Percentiles rank a stretch among this genome's conserved stretches.
phyloP scores from a whole-genome alignment of 768 basidiomycete species.

The Hebeloma cylindrosporum region DNA sequence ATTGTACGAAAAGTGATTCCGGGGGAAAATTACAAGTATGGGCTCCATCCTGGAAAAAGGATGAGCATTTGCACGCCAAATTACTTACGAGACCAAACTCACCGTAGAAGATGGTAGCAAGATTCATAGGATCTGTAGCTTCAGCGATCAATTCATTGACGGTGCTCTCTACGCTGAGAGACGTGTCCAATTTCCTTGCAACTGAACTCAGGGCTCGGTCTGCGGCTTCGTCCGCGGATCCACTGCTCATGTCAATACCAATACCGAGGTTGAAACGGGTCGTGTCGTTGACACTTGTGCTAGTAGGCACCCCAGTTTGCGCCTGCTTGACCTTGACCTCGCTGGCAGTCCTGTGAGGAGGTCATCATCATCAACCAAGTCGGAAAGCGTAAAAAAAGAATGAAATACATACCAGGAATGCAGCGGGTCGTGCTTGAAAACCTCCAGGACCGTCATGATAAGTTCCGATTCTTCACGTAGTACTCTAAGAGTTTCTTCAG shows the following conservation, averaged over 20 bases:
- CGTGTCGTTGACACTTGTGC: constrained; percentile 22
- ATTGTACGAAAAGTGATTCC: neutral
- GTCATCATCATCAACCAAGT: constrained; percentile 2
- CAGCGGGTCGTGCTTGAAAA: constrained; percentile 95
- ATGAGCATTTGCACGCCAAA: neutral
- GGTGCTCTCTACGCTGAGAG: constrained; percentile 87
- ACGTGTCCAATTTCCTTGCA: constrained; percentile 76
- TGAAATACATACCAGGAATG: constrained; percentile 72
- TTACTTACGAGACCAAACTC: neutral
- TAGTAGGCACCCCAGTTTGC: constrained; percentile 42
- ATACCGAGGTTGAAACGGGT: constrained; percentile 40
- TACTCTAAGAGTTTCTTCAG: constrained; percentile 93
- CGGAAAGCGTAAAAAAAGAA: neutral
- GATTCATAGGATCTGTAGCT: constrained; percentile 74
- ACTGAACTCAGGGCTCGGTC: constrained; percentile 86
- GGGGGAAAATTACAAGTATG: constrained; percentile 5
- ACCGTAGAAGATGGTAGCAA: constrained; percentile 78
- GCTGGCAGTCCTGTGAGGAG: constrained; percentile 64
- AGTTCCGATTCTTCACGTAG: constrained; percentile 81
- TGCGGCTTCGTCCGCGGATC: constrained; percentile 79
- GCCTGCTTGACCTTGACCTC: constrained; percentile 69
- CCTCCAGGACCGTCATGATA: constrained; percentile 93
- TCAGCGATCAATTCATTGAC: constrained; percentile 92
- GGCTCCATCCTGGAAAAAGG: constrained; percentile 11
- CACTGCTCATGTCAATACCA: constrained; percentile 63